phyloP scores from a whole-genome alignment of 2,329 filamentous ascomycete genomes.

The Phaeosphaeriaceae sp. region DNA sequence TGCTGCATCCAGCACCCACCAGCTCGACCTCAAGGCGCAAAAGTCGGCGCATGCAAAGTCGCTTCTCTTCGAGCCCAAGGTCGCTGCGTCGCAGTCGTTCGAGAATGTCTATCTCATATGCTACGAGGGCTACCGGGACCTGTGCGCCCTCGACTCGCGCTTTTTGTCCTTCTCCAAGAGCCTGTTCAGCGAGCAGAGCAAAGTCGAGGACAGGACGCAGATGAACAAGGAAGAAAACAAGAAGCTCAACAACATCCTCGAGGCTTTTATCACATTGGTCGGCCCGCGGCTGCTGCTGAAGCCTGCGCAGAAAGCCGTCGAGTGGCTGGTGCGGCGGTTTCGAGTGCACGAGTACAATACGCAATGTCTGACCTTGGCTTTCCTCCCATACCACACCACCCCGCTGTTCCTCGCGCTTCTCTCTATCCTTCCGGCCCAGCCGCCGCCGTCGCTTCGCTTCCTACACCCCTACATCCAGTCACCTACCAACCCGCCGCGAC shows the following conservation, averaged over 20 bases:
- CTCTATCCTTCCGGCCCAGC: conserved; percentile 79
- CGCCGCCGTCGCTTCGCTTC: conserved; percentile 81
- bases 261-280: conserved; percentile 82
- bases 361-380: conserved; percentile 76
- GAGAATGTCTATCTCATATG: conserved; percentile 88
- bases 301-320: conserved; percentile 87
- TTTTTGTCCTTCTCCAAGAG: conserved; percentile 77
- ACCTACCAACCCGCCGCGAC: conserved; percentile 76
- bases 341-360: conserved; percentile 93
- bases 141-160: conserved; percentile 83
- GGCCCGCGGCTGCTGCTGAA: conserved; percentile 79
- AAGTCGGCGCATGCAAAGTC: conserved; percentile 92
- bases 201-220: conserved; percentile 83
- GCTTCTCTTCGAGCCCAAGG: conserved; percentile 85
- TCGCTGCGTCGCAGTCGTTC: conserved; percentile 88
- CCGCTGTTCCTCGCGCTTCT: conserved; percentile 85
- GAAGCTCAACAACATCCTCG: conserved; percentile 77
- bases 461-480: conserved; percentile 85
- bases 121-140: conserved; percentile 85
- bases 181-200: conserved; percentile 94
- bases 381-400: conserved; percentile 89
- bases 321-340: conserved; percentile 94
- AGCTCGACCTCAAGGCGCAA: conserved; percentile 91
- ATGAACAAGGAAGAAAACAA: conserved; percentile 83
- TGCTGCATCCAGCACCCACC: conserved; percentile 85